Evolutionary conservation across 1,284 basidiomycete species (phyloP), one percentile per base, ranked within the genome.

Genomic region (Golubevia sp.): DNA sequence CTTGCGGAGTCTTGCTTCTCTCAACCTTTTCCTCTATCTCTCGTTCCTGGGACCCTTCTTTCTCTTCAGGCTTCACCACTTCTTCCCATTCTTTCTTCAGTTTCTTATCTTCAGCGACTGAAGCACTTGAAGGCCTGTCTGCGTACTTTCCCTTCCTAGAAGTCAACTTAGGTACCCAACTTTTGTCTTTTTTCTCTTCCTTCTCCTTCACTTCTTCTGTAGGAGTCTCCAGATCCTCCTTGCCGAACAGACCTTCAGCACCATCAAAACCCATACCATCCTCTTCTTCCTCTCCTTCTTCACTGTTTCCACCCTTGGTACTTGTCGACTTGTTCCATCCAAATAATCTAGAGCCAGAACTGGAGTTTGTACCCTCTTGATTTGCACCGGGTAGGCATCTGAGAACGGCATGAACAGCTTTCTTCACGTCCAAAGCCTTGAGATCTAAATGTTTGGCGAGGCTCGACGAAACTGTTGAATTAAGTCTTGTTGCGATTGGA

Each of bases 401-500:
- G 26, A 68, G 56, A 26, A 73, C 57, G 51, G 63, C 65, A 48
- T 67, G 64, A 13, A 67, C 61, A 21, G 53, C 71, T 27, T 69
- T 66, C 56, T 58, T 67, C 49, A 73, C 56, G 23, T 68, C 63
- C 23, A 73, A 61, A 13, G 66, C 63, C 59, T 68, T 68, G 24
- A 73, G 38, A 51, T 62, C 24, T n/a, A n/a, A n/a, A n/a, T n/a
- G n/a, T 38, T 68, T 71, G 34, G 66, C 68, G 21, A 68, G 71
- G 58, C 64, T 60, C 34, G 65, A 64, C 26, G 67, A 70, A 13
- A 77, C 75, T 48, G 67, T 69, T 0, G 74, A 64, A 18, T 63
- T 76, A 3, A 71, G 64, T 3, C 68, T 59, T 13, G 71, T 74
- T 1, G 71, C 71, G 21, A 77, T 68, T 0, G 75, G 75, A 61